phyloP scores from a whole-genome alignment of 345 rosid species.

The Angophora floribunda region DNA sequence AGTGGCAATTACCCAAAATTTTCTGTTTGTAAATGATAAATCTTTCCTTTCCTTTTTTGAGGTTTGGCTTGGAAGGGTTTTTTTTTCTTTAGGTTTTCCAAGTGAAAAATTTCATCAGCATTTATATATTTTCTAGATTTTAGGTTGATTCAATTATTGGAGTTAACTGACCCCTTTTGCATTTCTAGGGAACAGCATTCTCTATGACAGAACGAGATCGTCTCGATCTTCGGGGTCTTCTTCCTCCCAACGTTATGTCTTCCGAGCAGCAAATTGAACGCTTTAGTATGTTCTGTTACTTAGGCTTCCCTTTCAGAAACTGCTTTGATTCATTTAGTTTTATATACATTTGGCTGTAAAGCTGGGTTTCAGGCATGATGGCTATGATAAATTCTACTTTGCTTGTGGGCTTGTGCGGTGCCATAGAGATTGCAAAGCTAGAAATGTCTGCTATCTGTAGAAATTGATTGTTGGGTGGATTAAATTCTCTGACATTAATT shows the following conservation, averaged over 20 bases:
- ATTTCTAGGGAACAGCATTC: constrained; percentile 80
- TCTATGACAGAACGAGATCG: constrained; percentile 94
- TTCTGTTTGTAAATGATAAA: neutral
- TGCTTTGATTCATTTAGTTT: neutral
- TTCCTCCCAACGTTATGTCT: constrained; percentile 85
- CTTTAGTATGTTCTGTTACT: constrained; percentile 44
- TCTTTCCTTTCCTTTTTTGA: neutral
- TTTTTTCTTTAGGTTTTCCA: neutral
- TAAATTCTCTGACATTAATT: neutral
- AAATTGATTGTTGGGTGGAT: neutral
- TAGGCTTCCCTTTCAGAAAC: neutral
- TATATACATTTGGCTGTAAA: neutral
- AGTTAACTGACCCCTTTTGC: neutral
- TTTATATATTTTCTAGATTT: neutral
- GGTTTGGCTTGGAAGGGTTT: neutral
- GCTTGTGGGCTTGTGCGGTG: neutral
- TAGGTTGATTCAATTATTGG: neutral
- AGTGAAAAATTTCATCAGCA: neutral
- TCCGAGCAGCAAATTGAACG: constrained; percentile 86
- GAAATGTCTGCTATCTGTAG: neutral
- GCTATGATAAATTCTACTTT: neutral
- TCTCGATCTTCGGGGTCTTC: constrained; percentile 93
- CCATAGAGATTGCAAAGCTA: neutral
- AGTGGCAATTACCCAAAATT: neutral
- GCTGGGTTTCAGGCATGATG: neutral